Percentiles rank a stretch among this genome's conserved stretches.
Evolutionary conservation across 1,284 basidiomycete species (phyloP).

Genomic region (Phellinidium pouzarii): DNA sequence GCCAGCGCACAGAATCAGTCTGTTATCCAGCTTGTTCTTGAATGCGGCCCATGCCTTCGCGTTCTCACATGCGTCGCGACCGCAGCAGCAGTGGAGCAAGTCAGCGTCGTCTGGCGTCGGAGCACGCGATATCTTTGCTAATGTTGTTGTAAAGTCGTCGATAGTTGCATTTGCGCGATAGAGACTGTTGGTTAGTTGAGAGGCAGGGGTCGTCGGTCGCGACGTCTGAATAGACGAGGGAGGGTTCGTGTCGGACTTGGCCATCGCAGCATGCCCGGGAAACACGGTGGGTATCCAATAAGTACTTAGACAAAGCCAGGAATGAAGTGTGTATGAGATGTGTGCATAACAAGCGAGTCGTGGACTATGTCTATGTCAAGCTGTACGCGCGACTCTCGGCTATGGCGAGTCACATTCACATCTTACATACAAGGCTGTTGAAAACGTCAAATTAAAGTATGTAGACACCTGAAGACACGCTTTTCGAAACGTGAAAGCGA

Average conservation of each 20-base stretch:
- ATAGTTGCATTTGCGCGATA: slow-evolving; percentile 44
- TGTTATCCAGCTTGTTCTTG: slow-evolving; percentile 64
- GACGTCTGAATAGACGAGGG: slow-evolving; percentile 15
- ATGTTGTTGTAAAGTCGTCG: slow-evolving; percentile 67
- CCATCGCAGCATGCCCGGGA: slow-evolving; percentile 9
- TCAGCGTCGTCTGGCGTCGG: slow-evolving; percentile 58
- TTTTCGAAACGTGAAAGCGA: too few relatives aligned
- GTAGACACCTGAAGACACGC: too few relatives aligned
- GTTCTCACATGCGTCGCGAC: slow-evolving; percentile 55
- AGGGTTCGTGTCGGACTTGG: not conserved
- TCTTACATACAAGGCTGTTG: not conserved
- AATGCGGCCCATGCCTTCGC: slow-evolving; percentile 56
- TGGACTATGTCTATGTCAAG: not conserved
- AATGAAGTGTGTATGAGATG: slow-evolving; percentile 7
- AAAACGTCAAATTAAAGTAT: too few relatives aligned
- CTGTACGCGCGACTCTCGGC: not conserved
- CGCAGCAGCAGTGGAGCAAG: slow-evolving; percentile 57
- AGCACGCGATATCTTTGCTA: slow-evolving; percentile 62
- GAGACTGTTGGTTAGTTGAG: slow-evolving; percentile 49
- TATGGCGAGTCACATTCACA: not conserved
- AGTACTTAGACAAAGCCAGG: not conserved
- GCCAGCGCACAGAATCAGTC: slow-evolving; percentile 82
- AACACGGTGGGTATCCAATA: not conserved
- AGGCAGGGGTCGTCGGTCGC: slow-evolving; percentile 43
- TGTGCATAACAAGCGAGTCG: not conserved